These are phyloP conservation scores for Globisporangium rhizosaccharum DNA, from an alignment of 352 stramenopile species.

Conservation along the genomic window DNA sequence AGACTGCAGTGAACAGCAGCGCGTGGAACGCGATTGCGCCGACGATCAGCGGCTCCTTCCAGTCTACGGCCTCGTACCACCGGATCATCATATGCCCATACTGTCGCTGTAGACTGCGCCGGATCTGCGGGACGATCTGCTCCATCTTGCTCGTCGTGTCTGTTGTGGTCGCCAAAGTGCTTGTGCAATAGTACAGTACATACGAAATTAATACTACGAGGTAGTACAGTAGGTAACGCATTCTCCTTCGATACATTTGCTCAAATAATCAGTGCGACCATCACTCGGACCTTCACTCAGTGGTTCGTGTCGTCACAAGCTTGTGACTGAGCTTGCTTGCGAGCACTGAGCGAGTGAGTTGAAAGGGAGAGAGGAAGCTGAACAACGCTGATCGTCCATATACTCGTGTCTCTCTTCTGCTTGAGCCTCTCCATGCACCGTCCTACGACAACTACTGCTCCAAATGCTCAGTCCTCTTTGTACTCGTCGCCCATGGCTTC, in stretches of 20 bases:
- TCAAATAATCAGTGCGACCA: too few species aligned
- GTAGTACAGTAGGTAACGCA: too few species aligned
- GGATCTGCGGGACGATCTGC: conserved; percentile 46
- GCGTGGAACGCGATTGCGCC: conserved; percentile 52
- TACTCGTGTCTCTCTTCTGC: not conserved
- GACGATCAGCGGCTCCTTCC: conserved; percentile 66
- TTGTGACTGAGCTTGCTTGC: too few species aligned
- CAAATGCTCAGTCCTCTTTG: conserved; percentile 64
- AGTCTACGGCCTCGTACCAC: conserved; percentile 83
- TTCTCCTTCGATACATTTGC: too few species aligned
- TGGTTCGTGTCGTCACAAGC: too few species aligned
- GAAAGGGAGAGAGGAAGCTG: not conserved
- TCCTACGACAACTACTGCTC: too few species aligned
- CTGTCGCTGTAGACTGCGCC: conserved; percentile 63
- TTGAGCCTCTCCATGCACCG: not conserved
- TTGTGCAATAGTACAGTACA: too few species aligned
- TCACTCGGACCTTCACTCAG: too few species aligned
- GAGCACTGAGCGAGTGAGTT: too few species aligned
- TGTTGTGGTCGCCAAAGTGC: not conserved
- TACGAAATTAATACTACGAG: too few species aligned
- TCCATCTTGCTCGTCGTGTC: conserved; percentile 33
- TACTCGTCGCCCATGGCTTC: conserved; percentile 86
- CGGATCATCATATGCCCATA: conserved; percentile 71
- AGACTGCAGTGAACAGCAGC: conserved; percentile 43
- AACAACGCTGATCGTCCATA: not conserved